These are phyloP conservation scores for Wickerhamiella kurtzmanii DNA, from an alignment of 805 yeast species.

Conservation along the genomic window DNA sequence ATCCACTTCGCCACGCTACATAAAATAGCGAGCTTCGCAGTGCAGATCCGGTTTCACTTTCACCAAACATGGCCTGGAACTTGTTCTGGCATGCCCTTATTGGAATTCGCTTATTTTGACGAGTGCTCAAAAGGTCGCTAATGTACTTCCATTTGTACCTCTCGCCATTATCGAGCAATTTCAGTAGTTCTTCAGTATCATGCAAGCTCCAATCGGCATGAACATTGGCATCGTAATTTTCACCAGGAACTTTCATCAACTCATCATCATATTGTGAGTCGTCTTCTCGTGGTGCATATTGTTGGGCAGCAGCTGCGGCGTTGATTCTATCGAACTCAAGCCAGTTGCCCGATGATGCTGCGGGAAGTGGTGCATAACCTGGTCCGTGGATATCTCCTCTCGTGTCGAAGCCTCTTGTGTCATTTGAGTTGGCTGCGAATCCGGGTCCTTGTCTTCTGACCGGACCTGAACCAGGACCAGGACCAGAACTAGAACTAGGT, in stretches of 20 bases:
- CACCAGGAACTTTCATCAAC: slow-evolving; percentile 13
- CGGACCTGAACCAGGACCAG: too few species aligned
- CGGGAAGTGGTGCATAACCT: neutral
- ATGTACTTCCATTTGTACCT: slow-evolving; percentile 48
- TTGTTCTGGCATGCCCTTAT: slow-evolving; percentile 43
- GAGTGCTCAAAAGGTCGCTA: slow-evolving; percentile 27
- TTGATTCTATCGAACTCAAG: neutral
- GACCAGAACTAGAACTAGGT: neutral
- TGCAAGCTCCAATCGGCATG: slow-evolving; percentile 28
- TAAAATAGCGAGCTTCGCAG: slow-evolving; percentile 43
- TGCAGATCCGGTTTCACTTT: slow-evolving; percentile 35
- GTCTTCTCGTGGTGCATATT: neutral
- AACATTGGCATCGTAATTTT: slow-evolving; percentile 8
- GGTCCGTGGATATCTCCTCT: too few species aligned
- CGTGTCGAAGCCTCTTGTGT: too few species aligned
- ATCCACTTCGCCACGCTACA: slow-evolving; percentile 34
- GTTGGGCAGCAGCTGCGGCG: neutral
- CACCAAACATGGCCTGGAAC: slow-evolving; percentile 41
- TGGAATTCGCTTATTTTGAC: slow-evolving; percentile 31
- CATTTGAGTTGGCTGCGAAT: too few species aligned
- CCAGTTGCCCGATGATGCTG: neutral
- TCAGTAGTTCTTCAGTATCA: slow-evolving; percentile 35
- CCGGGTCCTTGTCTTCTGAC: too few species aligned
- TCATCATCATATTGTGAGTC: slow-evolving; percentile 4
- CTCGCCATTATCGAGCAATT: slow-evolving; percentile 39